Conservation (phyloP, 306 rosid genomes). For the Sicyos edulis region DNA sequence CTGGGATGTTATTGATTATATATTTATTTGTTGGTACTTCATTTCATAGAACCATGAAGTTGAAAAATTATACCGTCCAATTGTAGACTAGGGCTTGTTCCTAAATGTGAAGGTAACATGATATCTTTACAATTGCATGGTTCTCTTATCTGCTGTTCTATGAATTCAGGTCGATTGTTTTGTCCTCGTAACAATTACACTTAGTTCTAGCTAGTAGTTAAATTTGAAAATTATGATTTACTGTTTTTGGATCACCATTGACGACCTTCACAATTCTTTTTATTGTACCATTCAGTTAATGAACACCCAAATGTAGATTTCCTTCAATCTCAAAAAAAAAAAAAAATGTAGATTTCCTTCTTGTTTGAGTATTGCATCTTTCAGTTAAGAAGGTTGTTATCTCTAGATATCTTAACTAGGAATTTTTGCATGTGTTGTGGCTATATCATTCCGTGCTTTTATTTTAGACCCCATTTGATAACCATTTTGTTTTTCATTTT, state of each 20-base stretch:
- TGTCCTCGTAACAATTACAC: too few relatives aligned
- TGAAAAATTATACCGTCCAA: neutral
- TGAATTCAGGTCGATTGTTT: neutral
- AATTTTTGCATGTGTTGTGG: neutral
- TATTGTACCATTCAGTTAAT: neutral
- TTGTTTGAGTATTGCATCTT: conserved; percentile 8
- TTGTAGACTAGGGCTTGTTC: neutral
- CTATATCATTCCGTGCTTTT: neutral
- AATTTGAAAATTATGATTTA: neutral
- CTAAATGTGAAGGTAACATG: neutral
- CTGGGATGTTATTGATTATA: neutral
- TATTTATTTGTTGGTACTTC: neutral
- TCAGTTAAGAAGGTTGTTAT: neutral
- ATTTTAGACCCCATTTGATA: too few relatives aligned
- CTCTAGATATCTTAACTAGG: neutral
- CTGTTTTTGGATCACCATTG: neutral
- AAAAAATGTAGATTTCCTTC: neutral
- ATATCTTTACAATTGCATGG: neutral
- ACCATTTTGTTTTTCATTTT: too few relatives aligned
- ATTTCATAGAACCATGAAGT: neutral
- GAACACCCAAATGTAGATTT: neutral
- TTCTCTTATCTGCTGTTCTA: neutral
- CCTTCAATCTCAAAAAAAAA: too few relatives aligned
- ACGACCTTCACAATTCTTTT: neutral
- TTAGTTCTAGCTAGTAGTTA: neutral